Base-by-base conservation (phyloP, 805 yeast genomes). In the Suhomyces sp. region DNA sequence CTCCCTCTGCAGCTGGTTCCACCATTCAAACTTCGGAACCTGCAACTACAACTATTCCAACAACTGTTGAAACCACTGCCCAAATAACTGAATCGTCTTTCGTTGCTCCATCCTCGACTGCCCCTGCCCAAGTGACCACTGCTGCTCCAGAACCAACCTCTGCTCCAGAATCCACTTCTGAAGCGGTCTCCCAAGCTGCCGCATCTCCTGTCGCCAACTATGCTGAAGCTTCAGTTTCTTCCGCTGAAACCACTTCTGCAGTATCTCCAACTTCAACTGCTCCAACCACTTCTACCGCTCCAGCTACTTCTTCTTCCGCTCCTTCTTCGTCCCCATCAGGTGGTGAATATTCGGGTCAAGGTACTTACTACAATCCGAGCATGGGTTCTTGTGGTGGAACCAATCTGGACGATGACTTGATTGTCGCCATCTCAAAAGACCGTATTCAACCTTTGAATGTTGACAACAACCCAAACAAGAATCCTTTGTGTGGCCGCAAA, bases 341-440 rank as follows among this genome's bases (percentile, higher is more conserved):
- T 24, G 50, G 46, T 7, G 51, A 54, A 10, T 60, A 53, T 54
- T 46, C 68, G 2, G 83, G 83, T 43, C 64, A 78, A 53, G 84
- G 83, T 49, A 81, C 84, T 27, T 80, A 65, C 64, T 80, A 77
- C 61, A 60, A 62, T 27, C 71, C 79, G 19, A 74, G 74, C 4
- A 59, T 67, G 44, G 87, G 85, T 51, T 82, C 86, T 21, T 84
- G 87, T 67, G 87, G 87, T 41, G 53, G 58, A 43, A 61, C 71
- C 54, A 75, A 67, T 68, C 49, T 69, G 15, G 80, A 73, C 54
- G 31, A 68, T n/a, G 87, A 83, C 58, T 63, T 63, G 52, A 74
- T 83, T 56, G 83, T 78, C 43, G 87, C 87, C 39, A 67, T 82
- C 57, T 76, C 81, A 51, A 69, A 67, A 55, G 60, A 60, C 47